Base-by-base conservation (phyloP, 148 eudicot genomes). In the Fagopyrum tataricum region DNA sequence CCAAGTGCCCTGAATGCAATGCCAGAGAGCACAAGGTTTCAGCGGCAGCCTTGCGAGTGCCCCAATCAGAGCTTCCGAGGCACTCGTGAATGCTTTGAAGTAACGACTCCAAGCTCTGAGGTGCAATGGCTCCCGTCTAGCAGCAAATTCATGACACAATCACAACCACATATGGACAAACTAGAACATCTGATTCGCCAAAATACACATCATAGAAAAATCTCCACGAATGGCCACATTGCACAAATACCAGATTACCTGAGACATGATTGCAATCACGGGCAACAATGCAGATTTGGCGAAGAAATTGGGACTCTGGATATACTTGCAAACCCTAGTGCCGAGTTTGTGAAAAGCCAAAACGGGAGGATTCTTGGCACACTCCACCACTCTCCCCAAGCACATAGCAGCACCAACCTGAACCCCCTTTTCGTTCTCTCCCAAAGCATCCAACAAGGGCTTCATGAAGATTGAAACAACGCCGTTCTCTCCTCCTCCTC, bases 371-470 rank as follows among this genome's bases (percentile, higher is more conserved):
- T 85, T 92, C 18, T 73, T 53, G 31, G 93, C 85, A 51, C 85
- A 84, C 31, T 94, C 97, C 73, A 94, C 88, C 83, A 94, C 85
- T 59, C 85, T 89, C 46, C 89, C 97, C 82, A 94, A 75, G 73
- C 98, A 91, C 93, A 89, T 78, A 55, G 97, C 93, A 0, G 96
- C 87, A 24, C 97, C 97, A 68, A 83, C 79, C 67, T 94, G 98
- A 5, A 90, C 97, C 73, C 81, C 85, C 68, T 89, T 94, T 74
- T 85, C 91, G 80, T 89, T 91, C 82, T 91, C 98, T 73, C 84
- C 80, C 96, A 94, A 83, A 6, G 95, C 88, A 83, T 94, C 98
- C 73, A 94, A 91, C 87, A 95, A 80, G 0, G 99, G 99, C 88
- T 81, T 91, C 75, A 83, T 88, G 78, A 95, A 95, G 76, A 95